Conservation (phyloP, 768 basidiomycete genomes). For the Cyathus striatus region DNA sequence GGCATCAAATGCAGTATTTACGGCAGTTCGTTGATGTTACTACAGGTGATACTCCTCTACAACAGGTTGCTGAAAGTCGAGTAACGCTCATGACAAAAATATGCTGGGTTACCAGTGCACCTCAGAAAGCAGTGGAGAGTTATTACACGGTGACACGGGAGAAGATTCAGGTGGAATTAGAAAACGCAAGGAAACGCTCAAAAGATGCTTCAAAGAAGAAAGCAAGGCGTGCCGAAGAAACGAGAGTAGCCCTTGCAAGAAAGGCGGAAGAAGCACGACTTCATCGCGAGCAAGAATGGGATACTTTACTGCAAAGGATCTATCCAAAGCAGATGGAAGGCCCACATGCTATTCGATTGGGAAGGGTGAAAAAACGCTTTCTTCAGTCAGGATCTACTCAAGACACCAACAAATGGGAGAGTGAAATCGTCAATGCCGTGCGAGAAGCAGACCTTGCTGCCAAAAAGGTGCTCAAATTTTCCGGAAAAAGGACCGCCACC, state of each 20-base stretch:
- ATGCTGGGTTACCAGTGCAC: constrained; percentile 52
- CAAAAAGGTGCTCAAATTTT: constrained; percentile 35
- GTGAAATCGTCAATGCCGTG: constrained; percentile 50
- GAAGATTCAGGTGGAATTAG: constrained; percentile 35
- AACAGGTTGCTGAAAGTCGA: constrained; percentile 34
- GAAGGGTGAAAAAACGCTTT: constrained; percentile 51
- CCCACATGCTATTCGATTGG: constrained; percentile 44
- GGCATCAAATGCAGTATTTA: constrained; percentile 66
- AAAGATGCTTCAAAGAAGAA: constrained; percentile 25
- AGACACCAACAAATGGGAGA: constrained; percentile 57
- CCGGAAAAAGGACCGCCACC: constrained; percentile 11
- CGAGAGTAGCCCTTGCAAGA: constrained; percentile 47
- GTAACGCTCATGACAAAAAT: constrained; percentile 38
- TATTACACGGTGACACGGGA: constrained; percentile 38
- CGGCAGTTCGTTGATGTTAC: constrained; percentile 39
- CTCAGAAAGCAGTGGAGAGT: constrained; percentile 36
- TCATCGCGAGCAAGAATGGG: constrained; percentile 66
- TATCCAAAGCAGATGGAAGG: constrained; percentile 50
- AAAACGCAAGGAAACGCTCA: constrained; percentile 32
- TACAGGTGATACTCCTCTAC: constrained; percentile 40
- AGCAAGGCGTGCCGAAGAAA: constrained; percentile 33
- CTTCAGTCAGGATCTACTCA: constrained; percentile 50
- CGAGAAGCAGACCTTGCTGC: constrained; percentile 48
- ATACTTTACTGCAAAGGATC: constrained; percentile 43
- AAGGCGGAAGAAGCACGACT: constrained; percentile 61